Conservation (phyloP, 1,284 basidiomycete species). For the Fistulinella cinereoalba region DNA sequence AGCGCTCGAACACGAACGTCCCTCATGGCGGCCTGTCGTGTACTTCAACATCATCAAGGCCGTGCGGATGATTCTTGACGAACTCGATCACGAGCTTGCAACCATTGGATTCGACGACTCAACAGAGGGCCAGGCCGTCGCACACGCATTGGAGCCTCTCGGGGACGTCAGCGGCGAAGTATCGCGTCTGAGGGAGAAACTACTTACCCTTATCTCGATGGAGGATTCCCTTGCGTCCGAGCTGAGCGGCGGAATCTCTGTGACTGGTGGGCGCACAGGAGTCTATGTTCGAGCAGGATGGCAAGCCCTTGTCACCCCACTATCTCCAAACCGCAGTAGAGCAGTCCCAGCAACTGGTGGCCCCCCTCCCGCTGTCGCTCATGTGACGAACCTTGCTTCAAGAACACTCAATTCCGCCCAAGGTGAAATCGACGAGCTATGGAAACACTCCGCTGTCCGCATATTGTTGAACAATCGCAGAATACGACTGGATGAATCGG, state of each 20-base stretch:
- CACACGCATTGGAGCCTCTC: constrained; percentile 32
- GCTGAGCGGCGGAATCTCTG: constrained; percentile 59
- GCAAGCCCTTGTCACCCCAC: constrained; percentile 54
- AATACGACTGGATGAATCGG: constrained; percentile 71
- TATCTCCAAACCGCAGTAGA: constrained; percentile 41
- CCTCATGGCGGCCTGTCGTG: constrained; percentile 73
- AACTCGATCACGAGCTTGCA: constrained; percentile 60
- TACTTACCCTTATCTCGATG: constrained; percentile 62
- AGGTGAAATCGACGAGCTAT: constrained; percentile 57
- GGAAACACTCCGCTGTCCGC: constrained; percentile 65
- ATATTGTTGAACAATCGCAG: constrained; percentile 53
- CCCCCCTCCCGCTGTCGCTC: constrained; percentile 36
- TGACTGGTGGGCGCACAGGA: constrained; percentile 55
- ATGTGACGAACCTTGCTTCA: constrained; percentile 52
- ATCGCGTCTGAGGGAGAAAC: constrained; percentile 48
- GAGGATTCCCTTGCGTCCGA: constrained; percentile 67
- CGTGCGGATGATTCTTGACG: constrained; percentile 69
- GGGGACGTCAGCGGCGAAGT: constrained; percentile 45
- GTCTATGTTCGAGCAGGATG: constrained; percentile 67
- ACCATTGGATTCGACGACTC: constrained; percentile 29
- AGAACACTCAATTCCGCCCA: constrained; percentile 48
- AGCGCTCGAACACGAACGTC: constrained; percentile 64
- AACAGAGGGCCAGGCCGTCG: constrained; percentile 30
- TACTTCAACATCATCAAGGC: constrained; percentile 81
- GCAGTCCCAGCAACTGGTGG: constrained; percentile 38